Percentiles rank a stretch among this genome's conserved stretches.
phyloP scores from a whole-genome alignment of 306 rosid species.

The Glycine soja region DNA sequence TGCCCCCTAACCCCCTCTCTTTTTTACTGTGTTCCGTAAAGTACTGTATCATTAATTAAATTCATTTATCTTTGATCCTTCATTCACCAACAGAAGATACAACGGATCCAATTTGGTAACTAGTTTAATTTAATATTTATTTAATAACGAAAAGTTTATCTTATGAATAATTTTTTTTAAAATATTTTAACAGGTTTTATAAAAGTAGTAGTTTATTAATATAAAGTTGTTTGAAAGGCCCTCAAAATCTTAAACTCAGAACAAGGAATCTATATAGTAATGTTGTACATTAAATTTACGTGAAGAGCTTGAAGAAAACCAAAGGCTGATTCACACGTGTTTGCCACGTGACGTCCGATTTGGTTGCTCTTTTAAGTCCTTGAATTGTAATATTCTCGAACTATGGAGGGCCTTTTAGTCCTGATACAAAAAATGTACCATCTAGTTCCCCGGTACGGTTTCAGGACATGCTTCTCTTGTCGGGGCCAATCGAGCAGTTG shows the following conservation, averaged over 20 bases:
- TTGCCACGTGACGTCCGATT: neutral
- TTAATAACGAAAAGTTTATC: too few relatives aligned
- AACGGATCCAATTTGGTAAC: too few relatives aligned
- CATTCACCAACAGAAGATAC: neutral
- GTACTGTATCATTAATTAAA: neutral
- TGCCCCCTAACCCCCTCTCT: slow-evolving; percentile 7
- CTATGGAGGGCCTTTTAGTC: neutral
- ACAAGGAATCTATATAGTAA: too few relatives aligned
- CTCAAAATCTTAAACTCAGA: neutral
- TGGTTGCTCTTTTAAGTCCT: neutral
- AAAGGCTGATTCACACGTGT: neutral
- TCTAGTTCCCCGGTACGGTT: slow-evolving; percentile 38
- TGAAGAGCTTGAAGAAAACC: neutral
- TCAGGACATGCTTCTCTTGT: slow-evolving; percentile 38
- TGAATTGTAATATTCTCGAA: neutral
- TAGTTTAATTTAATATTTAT: too few relatives aligned
- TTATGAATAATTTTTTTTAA: too few relatives aligned
- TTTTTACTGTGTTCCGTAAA: slow-evolving; percentile 4
- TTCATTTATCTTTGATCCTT: neutral
- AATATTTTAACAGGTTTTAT: too few relatives aligned
- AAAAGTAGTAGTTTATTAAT: too few relatives aligned
- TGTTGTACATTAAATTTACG: too few relatives aligned
- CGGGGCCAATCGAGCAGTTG: slow-evolving; percentile 35
- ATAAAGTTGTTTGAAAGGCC: neutral
- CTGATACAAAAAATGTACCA: neutral